Evolutionary conservation across 2,329 filamentous ascomycete species (phyloP).

Genomic region (Dactylellina leptospora): DNA sequence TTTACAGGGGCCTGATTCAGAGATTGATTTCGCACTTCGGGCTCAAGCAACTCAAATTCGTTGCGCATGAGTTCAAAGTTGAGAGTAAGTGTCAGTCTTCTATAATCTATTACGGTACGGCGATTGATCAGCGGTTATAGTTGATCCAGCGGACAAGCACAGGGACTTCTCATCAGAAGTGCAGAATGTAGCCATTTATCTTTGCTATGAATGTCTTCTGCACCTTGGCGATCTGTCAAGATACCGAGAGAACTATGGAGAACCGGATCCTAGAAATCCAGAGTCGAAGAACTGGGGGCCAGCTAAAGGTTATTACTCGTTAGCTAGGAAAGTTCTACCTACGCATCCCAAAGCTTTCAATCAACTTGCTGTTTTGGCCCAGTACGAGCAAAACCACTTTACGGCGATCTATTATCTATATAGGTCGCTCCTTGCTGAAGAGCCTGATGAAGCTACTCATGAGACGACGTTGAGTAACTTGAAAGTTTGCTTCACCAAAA

Average conservation of each 20-base stretch:
- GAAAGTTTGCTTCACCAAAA: constrained; percentile 55
- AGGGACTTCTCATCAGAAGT: constrained; percentile 62
- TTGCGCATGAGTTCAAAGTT: constrained; percentile 66
- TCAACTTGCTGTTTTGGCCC: constrained; percentile 85
- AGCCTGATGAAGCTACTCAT: constrained; percentile 76
- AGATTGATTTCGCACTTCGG: constrained; percentile 63
- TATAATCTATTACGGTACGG: constrained; percentile 13
- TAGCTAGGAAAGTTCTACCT: constrained; percentile 81
- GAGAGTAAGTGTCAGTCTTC: constrained; percentile 60
- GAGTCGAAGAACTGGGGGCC: constrained; percentile 74
- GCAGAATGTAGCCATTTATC: constrained; percentile 69
- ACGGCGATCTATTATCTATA: constrained; percentile 90
- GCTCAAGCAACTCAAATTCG: constrained; percentile 68
- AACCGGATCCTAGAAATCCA: constrained; percentile 42
- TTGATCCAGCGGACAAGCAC: constrained; percentile 62
- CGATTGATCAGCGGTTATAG: constrained; percentile 25
- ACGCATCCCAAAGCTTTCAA: constrained; percentile 84
- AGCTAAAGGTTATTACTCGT: constrained; percentile 82
- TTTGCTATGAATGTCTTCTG: constrained; percentile 83
- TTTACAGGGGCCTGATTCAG: constrained; percentile 67
- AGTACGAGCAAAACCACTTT: constrained; percentile 80
- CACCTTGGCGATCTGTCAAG: constrained; percentile 89
- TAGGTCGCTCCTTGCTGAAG: constrained; percentile 76
- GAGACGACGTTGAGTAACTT: constrained; percentile 59
- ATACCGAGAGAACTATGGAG: constrained; percentile 76